These are phyloP conservation scores for Ormosia semicastrata DNA, from an alignment of 306 rosid species.

Conservation along the genomic window DNA sequence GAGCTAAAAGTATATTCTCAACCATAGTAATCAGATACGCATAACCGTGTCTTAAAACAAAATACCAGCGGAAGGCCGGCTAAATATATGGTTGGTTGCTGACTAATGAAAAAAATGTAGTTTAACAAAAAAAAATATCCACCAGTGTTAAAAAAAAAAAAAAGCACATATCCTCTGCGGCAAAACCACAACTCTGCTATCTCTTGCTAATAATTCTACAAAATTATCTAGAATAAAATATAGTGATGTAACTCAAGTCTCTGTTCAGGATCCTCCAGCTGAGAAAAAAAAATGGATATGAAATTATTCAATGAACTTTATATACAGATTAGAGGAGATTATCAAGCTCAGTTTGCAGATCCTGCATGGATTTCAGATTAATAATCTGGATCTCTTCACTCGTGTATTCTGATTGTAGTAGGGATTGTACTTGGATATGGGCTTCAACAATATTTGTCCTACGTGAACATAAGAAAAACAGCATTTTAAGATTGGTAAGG, in stretches of 20 bases:
- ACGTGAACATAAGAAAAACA: not conserved
- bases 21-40: not conserved
- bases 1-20: not conserved
- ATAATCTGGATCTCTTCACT: slow-evolving; percentile 70
- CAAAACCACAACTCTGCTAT: slow-evolving; percentile 23
- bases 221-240: slow-evolving; percentile 23
- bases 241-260: slow-evolving; percentile 3
- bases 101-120: slow-evolving; percentile 21
- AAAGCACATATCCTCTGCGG: not conserved
- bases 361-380: slow-evolving; percentile 64
- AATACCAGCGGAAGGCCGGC: not conserved
- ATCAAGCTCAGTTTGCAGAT: slow-evolving; percentile 75
- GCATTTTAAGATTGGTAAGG: not conserved
- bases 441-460: slow-evolving; percentile 97
- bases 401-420: slow-evolving; percentile 79
- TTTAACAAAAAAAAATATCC: slow-evolving; percentile 18
- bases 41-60: not conserved
- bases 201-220: slow-evolving; percentile 32
- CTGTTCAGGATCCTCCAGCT: slow-evolving; percentile 14
- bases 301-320: slow-evolving; percentile 19
- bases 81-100: slow-evolving; percentile 9
- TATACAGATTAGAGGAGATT: slow-evolving; percentile 47
- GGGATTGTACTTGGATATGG: slow-evolving; percentile 72
- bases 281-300: not conserved
- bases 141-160: not conserved